phyloP scores from a whole-genome alignment of 129 eudicot genomes.

The Flaveria ramosissima region DNA sequence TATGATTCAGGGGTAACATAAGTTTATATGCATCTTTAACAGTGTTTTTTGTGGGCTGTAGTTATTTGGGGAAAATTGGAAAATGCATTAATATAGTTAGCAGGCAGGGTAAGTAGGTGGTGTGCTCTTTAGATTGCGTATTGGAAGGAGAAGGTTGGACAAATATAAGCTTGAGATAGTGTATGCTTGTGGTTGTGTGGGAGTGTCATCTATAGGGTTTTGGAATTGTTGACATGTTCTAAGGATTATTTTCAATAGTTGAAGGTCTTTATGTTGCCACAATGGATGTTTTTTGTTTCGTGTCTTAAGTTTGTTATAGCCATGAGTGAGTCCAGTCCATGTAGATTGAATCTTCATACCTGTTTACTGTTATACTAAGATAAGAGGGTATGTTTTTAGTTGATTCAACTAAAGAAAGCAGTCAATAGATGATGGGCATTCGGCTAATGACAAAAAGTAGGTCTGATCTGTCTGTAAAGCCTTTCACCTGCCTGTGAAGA shows the following conservation, averaged over 20 bases:
- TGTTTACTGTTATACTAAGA: not conserved
- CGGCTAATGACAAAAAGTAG: not conserved
- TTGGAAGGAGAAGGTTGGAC: conserved; percentile 2
- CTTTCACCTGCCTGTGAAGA: not conserved
- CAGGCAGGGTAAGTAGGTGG: conserved; percentile 12
- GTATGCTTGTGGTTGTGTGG: not conserved
- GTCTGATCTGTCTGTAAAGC: not conserved
- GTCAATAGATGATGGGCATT: conserved; percentile 4
- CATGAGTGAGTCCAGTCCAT: not conserved
- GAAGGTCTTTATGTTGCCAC: not conserved
- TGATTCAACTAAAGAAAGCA: not conserved
- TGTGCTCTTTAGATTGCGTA: conserved; percentile 9
- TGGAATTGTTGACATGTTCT: not conserved
- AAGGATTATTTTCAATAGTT: conserved; percentile 18
- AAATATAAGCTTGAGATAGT: not conserved
- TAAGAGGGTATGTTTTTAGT: not conserved
- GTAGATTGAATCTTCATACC: not conserved
- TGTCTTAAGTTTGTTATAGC: not conserved
- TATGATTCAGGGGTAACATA: too few species aligned
- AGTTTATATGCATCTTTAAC: too few species aligned
- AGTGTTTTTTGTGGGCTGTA: not conserved
- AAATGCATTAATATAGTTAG: conserved; percentile 4
- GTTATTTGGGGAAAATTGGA: not conserved
- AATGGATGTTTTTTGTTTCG: not conserved
- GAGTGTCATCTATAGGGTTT: not conserved